Evolutionary conservation across 192 early-diverging fungal species (phyloP), one percentile per base, ranked within the genome.

Genomic region (Backusella tarrabulga): DNA sequence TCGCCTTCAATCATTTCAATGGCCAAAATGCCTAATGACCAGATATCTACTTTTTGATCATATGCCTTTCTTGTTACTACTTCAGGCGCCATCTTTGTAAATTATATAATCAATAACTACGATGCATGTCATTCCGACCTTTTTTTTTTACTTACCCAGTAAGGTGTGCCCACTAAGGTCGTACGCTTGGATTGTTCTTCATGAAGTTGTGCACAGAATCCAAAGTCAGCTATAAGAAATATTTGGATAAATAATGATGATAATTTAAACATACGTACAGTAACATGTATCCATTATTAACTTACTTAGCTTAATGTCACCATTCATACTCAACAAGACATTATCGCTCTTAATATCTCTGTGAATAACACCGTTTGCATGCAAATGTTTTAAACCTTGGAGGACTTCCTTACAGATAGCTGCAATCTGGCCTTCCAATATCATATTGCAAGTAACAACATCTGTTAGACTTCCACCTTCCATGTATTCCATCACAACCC

Each of bases 1-100:
- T 99, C 95, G 17, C 96, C 96, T 84, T 99, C 97, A 54, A 98
- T 84, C 96, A 98, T 98, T 81, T 99, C 97, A 71, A 99, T 97
- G 19, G 93, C 93, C 95, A 98, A 95, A 84, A 98, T 97, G 6
- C 97, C 97, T 36, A 97, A 82, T n/a, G 95, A 97, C 97, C 97
- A 99, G 42, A 99, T 92, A 80, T 99, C 97, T 41, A 98, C 95
- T 81, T 97, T 96, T 68, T 92, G 85, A 9, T 93, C 93, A 79
- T 99, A 99, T 78, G 95, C 93, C 82, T 95, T 94, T 50, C 93
- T 91, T 71, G 88, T 95, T 26, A 99, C 95, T 2, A 99, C 96
- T 83, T 99, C 97, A 29, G 97, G 97, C 17, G 97, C 95, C 97
- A 99, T 99, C 80, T 82, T 35, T 41, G 67, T 7, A 26, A 74